A percentile compares a stretch with the other conserved stretches of the same genome.
phyloP scores from a whole-genome alignment of 192 early-diverging fungal genomes.

The Linnemannia hyalina region DNA sequence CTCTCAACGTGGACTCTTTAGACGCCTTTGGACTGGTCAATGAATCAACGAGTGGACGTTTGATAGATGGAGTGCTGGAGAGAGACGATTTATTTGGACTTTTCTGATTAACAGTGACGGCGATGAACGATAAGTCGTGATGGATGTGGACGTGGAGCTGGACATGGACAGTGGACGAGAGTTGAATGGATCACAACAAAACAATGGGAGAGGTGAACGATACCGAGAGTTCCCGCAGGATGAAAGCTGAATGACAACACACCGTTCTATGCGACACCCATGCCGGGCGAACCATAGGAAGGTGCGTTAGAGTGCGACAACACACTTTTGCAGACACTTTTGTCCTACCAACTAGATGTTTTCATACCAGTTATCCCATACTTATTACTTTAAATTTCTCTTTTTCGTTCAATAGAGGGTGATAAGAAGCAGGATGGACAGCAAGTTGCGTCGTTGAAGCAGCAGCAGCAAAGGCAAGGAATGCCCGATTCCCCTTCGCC shows the following conservation, averaged over 20 bases:
- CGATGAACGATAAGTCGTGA: background rate
- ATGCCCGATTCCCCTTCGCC: slow-evolving; percentile 42
- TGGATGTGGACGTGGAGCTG: background rate
- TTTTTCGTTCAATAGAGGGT: background rate
- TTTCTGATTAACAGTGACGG: background rate
- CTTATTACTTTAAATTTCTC: background rate
- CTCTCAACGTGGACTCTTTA: background rate
- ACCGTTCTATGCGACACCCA: slow-evolving; percentile 20
- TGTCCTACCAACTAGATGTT: background rate
- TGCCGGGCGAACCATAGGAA: slow-evolving; percentile 28
- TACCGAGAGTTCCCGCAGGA: background rate
- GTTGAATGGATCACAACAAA: background rate
- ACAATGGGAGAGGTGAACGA: background rate
- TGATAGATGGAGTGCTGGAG: background rate
- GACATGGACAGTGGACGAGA: background rate
- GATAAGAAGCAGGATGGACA: background rate
- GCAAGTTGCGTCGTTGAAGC: slow-evolving; percentile 5
- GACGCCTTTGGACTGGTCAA: background rate
- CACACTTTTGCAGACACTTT: background rate
- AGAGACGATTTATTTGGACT: background rate
- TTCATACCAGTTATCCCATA: background rate
- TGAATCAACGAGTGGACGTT: background rate
- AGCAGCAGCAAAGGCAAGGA: slow-evolving; percentile 16
- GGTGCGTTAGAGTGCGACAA: slow-evolving; percentile 14
- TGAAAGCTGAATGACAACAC: background rate